Evolutionary conservation across 2,329 filamentous ascomycete genomes (phyloP).

Genomic region (Sarocladiaceae sp.): DNA sequence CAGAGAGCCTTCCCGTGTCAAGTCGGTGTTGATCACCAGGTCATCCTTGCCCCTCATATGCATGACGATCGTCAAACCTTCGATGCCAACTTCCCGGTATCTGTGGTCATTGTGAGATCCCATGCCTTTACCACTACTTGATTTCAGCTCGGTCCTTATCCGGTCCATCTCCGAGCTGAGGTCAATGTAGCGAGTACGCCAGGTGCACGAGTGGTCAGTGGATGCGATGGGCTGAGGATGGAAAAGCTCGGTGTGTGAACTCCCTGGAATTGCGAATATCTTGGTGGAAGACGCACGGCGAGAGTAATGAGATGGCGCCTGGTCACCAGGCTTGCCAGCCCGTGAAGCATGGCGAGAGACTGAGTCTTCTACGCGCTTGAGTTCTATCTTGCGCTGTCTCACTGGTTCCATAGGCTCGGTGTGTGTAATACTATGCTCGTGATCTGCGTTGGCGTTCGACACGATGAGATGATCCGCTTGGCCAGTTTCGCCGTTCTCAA

Average conservation of each 20-base stretch:
- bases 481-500: not conserved
- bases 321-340: not conserved
- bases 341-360: not conserved
- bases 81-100: slow-evolving; percentile 36
- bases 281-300: not conserved
- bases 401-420: not conserved
- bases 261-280: not conserved
- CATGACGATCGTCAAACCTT: slow-evolving; percentile 47
- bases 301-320: not conserved
- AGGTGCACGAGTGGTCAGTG: slow-evolving; percentile 36
- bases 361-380: not conserved
- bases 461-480: not conserved
- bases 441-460: not conserved
- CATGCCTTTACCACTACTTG: slow-evolving; percentile 11
- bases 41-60: slow-evolving; percentile 46
- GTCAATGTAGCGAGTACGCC: slow-evolving; percentile 36
- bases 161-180: slow-evolving; percentile 36
- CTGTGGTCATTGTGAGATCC: slow-evolving; percentile 14
- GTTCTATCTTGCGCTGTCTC: not conserved
- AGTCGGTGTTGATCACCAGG: slow-evolving; percentile 46
- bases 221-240: slow-evolving; percentile 30
- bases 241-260: slow-evolving; percentile 19
- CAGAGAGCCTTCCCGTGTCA: slow-evolving; percentile 19
- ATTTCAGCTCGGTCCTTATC: slow-evolving; percentile 34
- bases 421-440: not conserved